Base-by-base conservation (phyloP, 331 rosid genomes). In the Rhamnella rubrinervis region DNA sequence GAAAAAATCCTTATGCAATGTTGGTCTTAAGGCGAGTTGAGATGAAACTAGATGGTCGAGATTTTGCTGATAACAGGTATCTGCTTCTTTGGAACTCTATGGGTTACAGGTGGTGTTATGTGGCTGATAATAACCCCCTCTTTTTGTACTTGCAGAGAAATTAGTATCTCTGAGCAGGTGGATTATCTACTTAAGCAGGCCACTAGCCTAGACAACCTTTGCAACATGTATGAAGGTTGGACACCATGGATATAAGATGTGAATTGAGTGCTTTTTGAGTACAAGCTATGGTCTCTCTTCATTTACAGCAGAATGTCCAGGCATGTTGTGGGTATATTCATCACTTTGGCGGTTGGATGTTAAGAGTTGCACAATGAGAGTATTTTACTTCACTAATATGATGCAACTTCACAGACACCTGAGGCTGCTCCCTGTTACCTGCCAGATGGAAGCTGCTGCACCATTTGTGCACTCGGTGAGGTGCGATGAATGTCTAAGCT, bases 201-300 rank as follows among this genome's bases (percentile, higher is more conserved):
- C 70, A 85, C 89, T 23, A 93, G 95, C 78, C 82, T 91, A 70
- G 98, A 88, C 88, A 90, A 87, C 76, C 97, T 93, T 46, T 93
- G 98, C 82, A 90, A 86, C 87, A 93, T 93, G 98, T 93, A 93
- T 63, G 97, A 93, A 85, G 98, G 97, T 73, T 93, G 98, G 98
- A 93, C 98, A 40, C 97, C 97, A 66, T 93, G 98, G 98, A 93
- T 93, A 78, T 93, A 90, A 93, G 76, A 64, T 80, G 61, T 73
- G 77, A 67, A 79, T 31, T 31, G 35, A 31, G 35, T 3, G 35
- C 35, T 2, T 31, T 31, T 31, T 31, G 35, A 31, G 35, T 31
- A 31, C 66, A 44, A 62, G 77, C 59, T 44, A 52, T 68, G 44
- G 73, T 65, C 76, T 59, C 5, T 15, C 25, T 10, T 59, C 51